These are phyloP conservation scores for Paecilomyces formosus DNA, from an alignment of 2,329 filamentous ascomycete species.

Conservation along the genomic window DNA sequence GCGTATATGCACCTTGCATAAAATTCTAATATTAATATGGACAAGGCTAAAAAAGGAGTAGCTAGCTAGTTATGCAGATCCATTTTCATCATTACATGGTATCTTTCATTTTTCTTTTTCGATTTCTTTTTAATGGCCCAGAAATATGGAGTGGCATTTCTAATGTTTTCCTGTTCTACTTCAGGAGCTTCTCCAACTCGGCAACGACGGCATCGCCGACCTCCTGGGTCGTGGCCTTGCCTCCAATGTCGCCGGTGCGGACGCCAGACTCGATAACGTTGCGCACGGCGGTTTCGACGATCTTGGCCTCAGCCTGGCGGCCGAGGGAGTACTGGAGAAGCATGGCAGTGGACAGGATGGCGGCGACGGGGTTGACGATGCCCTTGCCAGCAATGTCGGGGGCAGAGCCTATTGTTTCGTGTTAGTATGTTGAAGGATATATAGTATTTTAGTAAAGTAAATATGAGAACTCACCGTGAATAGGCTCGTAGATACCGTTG, in stretches of 20 bases:
- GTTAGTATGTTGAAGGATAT: constrained; percentile 1
- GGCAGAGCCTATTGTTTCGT: constrained; percentile 57
- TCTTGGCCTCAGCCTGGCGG: constrained; percentile 66
- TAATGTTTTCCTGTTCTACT: constrained; percentile 21
- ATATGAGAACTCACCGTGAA: constrained; percentile 61
- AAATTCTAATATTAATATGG: not conserved
- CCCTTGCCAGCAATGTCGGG: constrained; percentile 90
- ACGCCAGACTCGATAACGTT: constrained; percentile 71
- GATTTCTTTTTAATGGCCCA: not conserved
- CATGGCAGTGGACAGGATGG: constrained; percentile 88
- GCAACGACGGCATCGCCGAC: constrained; percentile 76
- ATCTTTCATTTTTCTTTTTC: not conserved
- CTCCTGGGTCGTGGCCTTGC: constrained; percentile 62
- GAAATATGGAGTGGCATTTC: not conserved
- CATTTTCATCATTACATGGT: constrained; percentile 15
- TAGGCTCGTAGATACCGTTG: constrained; percentile 96
- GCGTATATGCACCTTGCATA: not conserved
- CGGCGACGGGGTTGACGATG: constrained; percentile 86
- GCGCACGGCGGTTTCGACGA: constrained; percentile 74
- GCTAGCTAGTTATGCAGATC: constrained; percentile 5
- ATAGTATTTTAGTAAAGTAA: not conserved
- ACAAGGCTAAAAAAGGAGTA: not conserved
- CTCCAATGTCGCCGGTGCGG: constrained; percentile 78
- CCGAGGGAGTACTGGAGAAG: constrained; percentile 90
- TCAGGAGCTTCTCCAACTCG: constrained; percentile 64